Base-by-base conservation (phyloP, 345 rosid genomes). In the Anacardium occidentale region DNA sequence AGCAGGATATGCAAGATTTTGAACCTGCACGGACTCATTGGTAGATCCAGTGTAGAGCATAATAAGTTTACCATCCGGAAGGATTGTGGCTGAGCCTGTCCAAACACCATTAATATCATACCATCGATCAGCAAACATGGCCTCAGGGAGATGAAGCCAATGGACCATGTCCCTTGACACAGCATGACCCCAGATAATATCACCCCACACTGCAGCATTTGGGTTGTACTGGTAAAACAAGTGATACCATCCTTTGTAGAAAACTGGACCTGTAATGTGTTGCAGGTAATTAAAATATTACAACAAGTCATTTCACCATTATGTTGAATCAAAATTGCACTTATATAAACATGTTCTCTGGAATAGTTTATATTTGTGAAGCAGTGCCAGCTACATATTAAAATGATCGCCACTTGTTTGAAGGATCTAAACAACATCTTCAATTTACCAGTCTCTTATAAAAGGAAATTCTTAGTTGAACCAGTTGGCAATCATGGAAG, bases 201-300 rank as follows among this genome's bases (percentile, higher is more conserved):
- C 85, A 58, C 98, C 98, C 97, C 97, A 94, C 13, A 94, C 78
- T 7, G 98, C 87, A 2, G 80, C 98, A 69, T 86, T 73, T 61
- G 98, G 98, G 68, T 91, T 91, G 88, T 88, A 91, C 47, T 93
- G 98, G 81, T 94, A 94, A 85, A 94, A 94, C 77, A 94, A 88
- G 71, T 94, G 98, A 79, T 94, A 94, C 94, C 90, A 91, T 52
- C 97, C 98, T 70, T 89, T 91, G 85, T 94, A 94, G 72, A 71
- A 91, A 83, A 91, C 70, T 24, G 98, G 98, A 79, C 98, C 98
- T 94, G 72, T 50, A 44, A 57, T 50, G 24, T 24, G 51, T 22
- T 24, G 17, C 32, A 58, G 26, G 64, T 34, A 50, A 47, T 1
- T 47, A 13, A 50, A 12, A 18, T 13, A 51, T 17, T 29, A 3